Base-by-base conservation (phyloP, 2,329 filamentous ascomycete genomes). In the Arthroderma sp. region DNA sequence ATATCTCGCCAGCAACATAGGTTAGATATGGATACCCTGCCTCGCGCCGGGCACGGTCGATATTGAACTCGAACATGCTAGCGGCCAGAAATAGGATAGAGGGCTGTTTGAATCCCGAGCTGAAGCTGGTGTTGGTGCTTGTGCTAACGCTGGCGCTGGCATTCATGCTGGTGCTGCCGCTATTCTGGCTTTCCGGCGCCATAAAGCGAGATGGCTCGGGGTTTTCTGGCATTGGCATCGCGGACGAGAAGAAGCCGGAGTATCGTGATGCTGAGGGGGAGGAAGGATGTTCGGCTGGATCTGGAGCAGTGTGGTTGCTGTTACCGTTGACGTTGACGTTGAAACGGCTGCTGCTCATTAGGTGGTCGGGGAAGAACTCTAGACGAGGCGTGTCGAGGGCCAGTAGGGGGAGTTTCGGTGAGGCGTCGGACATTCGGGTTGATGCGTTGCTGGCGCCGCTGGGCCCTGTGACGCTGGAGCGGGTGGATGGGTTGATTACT, bases 21-120 rank as follows among this genome's bases (percentile, higher is more conserved):
- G 90, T 93, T 60, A 98, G 77, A 70, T 98, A 98, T 19, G 91
- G 91, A 72, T 95, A 97, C 23, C 93, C 93, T 60, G 87, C 91
- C 73, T 97, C 93, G 58, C 88, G 84, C 65, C 95, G 88, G 25
- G 90, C 87, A 23, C 87, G 88, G 67, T 91, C 88, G 67, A 97
- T 97, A 66, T 95, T 94, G 75, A 97, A 98, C 70, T 97, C 91
- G 68, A 95, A 97, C 33, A 97, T 80, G 65, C 88, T 95, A 19
- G 91, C 93, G 13, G 91, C 93, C 17, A 96, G 79, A 79, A 95
- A 98, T 49, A 97, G 76, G 6, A 95, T 82, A 58, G 58, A 49
- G 2, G 60, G 59, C 85, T 86, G 55, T 13, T 51, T 51, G 1
- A 25, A 15, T 76, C 76, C 49, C 70, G 77, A 39, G 68, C 64